phyloP scores from a whole-genome alignment of 352 stramenopile genomes.

The Blastocystis hominis region DNA sequence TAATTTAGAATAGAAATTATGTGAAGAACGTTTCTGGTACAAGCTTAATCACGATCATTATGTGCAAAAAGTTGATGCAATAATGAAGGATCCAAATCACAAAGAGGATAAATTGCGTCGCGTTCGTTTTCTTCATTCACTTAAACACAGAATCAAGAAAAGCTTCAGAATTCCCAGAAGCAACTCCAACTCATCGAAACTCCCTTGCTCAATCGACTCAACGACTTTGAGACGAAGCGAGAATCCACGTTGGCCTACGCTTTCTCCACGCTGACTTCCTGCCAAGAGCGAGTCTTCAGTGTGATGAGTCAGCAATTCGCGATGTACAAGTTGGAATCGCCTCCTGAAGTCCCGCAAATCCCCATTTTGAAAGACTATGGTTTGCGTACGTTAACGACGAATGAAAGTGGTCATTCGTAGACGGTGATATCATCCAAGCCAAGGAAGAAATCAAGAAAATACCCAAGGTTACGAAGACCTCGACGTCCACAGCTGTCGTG shows the following conservation, averaged over 20 bases:
- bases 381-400: not conserved
- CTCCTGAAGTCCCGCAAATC: not conserved
- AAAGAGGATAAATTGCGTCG: not conserved
- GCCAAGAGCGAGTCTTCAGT: not conserved
- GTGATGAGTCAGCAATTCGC: not conserved
- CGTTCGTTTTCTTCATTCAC: not conserved
- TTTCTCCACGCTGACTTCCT: not conserved
- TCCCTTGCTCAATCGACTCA: not conserved
- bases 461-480: not conserved
- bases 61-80: not conserved
- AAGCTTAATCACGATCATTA: not conserved
- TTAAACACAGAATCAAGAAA: not conserved
- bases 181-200: not conserved
- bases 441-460: not conserved
- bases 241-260: not conserved
- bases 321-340: not conserved
- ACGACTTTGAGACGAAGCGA: not conserved
- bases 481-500: too few species aligned
- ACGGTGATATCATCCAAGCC: not conserved
- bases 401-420: not conserved
- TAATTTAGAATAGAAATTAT: not conserved
- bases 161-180: not conserved
- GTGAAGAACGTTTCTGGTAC: not conserved
- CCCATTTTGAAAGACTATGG: not conserved
- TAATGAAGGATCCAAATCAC: not conserved